These are phyloP conservation scores for Hymenoscyphus scutula DNA, from an alignment of 2,329 filamentous ascomycete species.

Conservation along the genomic window DNA sequence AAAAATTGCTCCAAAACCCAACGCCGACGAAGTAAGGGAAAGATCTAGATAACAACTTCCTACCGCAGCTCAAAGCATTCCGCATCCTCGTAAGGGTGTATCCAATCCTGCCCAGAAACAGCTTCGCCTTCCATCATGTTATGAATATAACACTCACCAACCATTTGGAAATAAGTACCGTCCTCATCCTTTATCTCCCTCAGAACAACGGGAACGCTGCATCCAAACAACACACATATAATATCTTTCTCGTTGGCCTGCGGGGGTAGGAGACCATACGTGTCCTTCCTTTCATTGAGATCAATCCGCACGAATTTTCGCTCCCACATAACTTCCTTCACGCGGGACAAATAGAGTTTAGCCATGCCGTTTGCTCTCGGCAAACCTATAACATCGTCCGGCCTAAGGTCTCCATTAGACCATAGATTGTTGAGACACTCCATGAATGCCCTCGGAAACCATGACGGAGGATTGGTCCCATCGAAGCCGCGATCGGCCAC, in stretches of 20 bases:
- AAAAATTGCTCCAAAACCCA: background rate
- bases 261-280: background rate
- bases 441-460: too few relatives aligned
- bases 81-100: background rate
- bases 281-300: background rate
- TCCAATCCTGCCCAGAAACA: background rate
- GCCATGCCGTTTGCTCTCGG: background rate
- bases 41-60: background rate
- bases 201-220: background rate
- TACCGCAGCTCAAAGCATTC: constrained; percentile 3
- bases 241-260: background rate
- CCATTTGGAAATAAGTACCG: background rate
- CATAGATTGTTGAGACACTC: too few relatives aligned
- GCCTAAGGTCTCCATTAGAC: too few relatives aligned
- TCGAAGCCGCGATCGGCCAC: background rate
- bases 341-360: background rate
- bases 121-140: constrained; percentile 32
- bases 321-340: background rate
- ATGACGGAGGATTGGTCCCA: too few relatives aligned
- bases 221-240: constrained; percentile 1
- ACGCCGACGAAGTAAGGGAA: background rate
- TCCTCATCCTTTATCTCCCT: background rate
- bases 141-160: constrained; percentile 26
- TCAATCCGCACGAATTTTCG: background rate
- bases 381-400: background rate